Percentiles rank a stretch among this genome's conserved stretches.
Evolutionary conservation across 208 protist genomes (phyloP).

Genomic region (Acanthamoeba triangularis): DNA sequence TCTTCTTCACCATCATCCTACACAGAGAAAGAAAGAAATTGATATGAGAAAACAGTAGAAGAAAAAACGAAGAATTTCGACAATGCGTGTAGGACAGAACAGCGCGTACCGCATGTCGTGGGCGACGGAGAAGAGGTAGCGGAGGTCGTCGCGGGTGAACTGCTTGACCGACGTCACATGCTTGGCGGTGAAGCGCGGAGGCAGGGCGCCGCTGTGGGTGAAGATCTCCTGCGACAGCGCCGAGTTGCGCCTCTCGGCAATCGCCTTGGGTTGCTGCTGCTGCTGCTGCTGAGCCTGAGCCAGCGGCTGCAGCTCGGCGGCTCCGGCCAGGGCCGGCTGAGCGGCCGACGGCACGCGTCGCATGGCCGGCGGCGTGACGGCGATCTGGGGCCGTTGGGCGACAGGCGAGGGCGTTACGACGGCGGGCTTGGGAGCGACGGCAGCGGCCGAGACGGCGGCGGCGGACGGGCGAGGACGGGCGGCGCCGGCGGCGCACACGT

Average conservation of each 20-base stretch:
- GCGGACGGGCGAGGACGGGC: background rate
- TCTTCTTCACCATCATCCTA: slow-evolving; percentile 81
- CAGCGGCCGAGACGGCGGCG: background rate
- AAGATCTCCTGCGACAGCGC: slow-evolving; percentile 32
- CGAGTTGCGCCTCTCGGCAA: background rate
- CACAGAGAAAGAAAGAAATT: background rate
- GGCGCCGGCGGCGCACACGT: slow-evolving; percentile 52
- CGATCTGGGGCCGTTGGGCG: no score
- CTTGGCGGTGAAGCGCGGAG: slow-evolving; percentile 63
- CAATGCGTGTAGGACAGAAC: no score
- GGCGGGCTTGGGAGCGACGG: background rate
- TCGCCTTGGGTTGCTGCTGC: background rate
- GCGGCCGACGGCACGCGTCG: background rate
- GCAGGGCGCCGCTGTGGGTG: background rate
- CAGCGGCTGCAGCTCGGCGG: background rate
- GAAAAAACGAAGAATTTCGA: no score
- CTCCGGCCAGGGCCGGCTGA: background rate
- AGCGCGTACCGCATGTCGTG: slow-evolving; percentile 83
- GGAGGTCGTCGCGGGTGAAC: slow-evolving; percentile 80
- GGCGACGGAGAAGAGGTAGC: slow-evolving; percentile 81
- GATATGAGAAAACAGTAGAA: background rate
- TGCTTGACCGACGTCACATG: slow-evolving; percentile 85
- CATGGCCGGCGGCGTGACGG: background rate
- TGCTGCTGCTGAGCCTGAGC: background rate
- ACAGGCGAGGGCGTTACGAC: background rate